phyloP scores from a whole-genome alignment of 768 basidiomycete species.

The Leucosporidium scottii region DNA sequence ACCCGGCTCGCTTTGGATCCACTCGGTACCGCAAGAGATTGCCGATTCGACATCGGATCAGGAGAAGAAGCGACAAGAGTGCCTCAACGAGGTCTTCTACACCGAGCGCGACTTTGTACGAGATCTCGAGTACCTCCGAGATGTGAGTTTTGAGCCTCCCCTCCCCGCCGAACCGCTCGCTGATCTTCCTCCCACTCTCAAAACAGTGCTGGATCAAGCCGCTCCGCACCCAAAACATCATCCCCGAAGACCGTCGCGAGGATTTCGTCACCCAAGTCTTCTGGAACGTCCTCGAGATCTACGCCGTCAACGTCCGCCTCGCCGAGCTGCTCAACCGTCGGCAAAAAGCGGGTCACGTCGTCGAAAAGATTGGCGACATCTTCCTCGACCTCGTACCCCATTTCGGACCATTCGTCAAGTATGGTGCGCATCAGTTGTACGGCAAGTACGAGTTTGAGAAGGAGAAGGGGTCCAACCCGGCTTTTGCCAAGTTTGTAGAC shows the following conservation, averaged over 20 bases:
- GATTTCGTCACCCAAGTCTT: constrained; percentile 92
- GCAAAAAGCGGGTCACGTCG: constrained; percentile 89
- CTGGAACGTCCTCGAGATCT: constrained; percentile 94
- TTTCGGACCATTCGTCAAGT: constrained; percentile 87
- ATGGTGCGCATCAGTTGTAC: constrained; percentile 92
- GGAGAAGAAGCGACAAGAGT: constrained; percentile 94
- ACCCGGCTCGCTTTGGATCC: constrained; percentile 86
- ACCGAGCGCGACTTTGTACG: constrained; percentile 97
- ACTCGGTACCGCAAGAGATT: constrained; percentile 90
- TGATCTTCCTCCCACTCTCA: background rate
- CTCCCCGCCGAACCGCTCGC: constrained; percentile 1
- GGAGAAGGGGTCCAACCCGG: constrained; percentile 87
- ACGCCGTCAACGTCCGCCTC: constrained; percentile 81
- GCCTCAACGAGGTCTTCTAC: constrained; percentile 89
- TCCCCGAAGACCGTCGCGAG: constrained; percentile 65
- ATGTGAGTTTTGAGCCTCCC: constrained; percentile 51
- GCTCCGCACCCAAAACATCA: constrained; percentile 65
- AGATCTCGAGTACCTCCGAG: constrained; percentile 95
- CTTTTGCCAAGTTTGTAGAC: constrained; percentile 92
- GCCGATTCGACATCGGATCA: constrained; percentile 82
- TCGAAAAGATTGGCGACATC: constrained; percentile 85
- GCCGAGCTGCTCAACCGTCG: constrained; percentile 89
- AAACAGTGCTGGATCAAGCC: constrained; percentile 82
- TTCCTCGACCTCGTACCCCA: constrained; percentile 76
- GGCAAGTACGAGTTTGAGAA: constrained; percentile 99